Evolutionary conservation across 2,329 filamentous ascomycete genomes (phyloP).

Genomic region (Colletotrichum spaethianum): DNA sequence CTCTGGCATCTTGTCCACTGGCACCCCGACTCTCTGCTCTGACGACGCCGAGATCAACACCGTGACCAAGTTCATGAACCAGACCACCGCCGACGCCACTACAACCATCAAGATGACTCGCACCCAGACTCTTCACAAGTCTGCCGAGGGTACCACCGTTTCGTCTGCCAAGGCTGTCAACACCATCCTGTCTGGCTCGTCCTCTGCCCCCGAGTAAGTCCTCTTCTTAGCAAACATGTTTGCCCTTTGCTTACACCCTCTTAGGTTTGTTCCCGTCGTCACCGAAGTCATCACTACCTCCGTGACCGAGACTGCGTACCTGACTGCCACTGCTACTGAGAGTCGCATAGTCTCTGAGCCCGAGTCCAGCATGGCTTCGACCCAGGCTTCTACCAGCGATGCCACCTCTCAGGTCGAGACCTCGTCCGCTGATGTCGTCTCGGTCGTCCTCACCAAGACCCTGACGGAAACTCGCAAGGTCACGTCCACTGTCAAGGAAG

Average conservation of each 20-base stretch:
- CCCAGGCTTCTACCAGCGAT: neutral
- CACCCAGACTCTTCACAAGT: slow-evolving; percentile 28
- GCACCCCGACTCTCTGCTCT: slow-evolving; percentile 4
- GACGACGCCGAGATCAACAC: slow-evolving; percentile 18
- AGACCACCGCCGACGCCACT: slow-evolving; percentile 9
- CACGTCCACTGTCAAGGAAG: slow-evolving; percentile 26
- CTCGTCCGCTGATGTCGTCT: slow-evolving; percentile 17
- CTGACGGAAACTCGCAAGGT: slow-evolving; percentile 19
- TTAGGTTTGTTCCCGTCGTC: slow-evolving; percentile 17
- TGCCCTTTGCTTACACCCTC: neutral
- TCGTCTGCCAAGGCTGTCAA: slow-evolving; percentile 32
- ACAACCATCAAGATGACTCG: slow-evolving; percentile 34
- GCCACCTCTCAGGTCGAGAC: slow-evolving; percentile 14
- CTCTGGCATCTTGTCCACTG: slow-evolving; percentile 9
- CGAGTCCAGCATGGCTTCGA: neutral
- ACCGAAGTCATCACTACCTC: slow-evolving; percentile 35
- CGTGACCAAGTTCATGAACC: neutral
- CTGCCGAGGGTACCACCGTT: slow-evolving; percentile 28
- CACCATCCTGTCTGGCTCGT: slow-evolving; percentile 13
- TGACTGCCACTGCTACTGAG: slow-evolving; percentile 25
- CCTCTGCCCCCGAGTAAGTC: slow-evolving; percentile 22
- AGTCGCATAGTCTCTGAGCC: neutral
- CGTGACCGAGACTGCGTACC: slow-evolving; percentile 34
- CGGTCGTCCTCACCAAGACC: slow-evolving; percentile 37
- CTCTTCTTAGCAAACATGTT: neutral